Conservation (phyloP, 345 rosid genomes). For the Arabis alpina region DNA sequence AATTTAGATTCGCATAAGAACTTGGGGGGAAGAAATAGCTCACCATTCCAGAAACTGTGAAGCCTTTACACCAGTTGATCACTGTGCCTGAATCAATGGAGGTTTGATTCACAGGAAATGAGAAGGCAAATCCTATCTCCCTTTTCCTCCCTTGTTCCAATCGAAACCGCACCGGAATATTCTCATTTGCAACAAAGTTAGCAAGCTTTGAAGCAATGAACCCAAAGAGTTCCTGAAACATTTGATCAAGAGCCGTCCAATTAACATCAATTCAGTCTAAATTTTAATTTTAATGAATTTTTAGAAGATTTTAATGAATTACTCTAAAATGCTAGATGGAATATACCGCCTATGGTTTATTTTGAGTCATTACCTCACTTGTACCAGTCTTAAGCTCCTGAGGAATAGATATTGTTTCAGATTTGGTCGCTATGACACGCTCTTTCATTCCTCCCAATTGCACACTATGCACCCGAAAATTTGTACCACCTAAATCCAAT, state of each 20-base stretch:
- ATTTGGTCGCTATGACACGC: constrained; percentile 65
- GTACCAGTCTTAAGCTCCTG: constrained; percentile 75
- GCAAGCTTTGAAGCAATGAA: constrained; percentile 73
- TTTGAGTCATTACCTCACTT: constrained; percentile 55
- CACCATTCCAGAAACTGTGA: constrained; percentile 86
- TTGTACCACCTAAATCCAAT: constrained; percentile 91
- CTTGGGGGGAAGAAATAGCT: neutral
- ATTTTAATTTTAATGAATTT: neutral
- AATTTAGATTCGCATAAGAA: neutral
- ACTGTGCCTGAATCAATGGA: constrained; percentile 79
- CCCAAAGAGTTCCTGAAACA: constrained; percentile 68
- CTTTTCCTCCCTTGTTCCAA: constrained; percentile 62
- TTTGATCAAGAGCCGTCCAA: neutral
- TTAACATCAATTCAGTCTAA: constrained; percentile 8
- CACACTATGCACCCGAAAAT: constrained; percentile 76
- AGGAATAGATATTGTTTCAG: constrained; percentile 64
- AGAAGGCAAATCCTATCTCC: constrained; percentile 87
- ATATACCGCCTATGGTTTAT: too few relatives aligned
- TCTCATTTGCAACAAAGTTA: constrained; percentile 57
- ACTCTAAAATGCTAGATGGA: too few relatives aligned
- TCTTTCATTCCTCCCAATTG: constrained; percentile 72
- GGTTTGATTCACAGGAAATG: constrained; percentile 82
- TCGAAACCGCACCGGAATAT: constrained; percentile 49
- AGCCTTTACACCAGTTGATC: constrained; percentile 88
- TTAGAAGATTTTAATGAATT: too few relatives aligned